These are phyloP conservation scores for Aspergillus sergii DNA, from an alignment of 2,329 filamentous ascomycete species.

Conservation along the genomic window DNA sequence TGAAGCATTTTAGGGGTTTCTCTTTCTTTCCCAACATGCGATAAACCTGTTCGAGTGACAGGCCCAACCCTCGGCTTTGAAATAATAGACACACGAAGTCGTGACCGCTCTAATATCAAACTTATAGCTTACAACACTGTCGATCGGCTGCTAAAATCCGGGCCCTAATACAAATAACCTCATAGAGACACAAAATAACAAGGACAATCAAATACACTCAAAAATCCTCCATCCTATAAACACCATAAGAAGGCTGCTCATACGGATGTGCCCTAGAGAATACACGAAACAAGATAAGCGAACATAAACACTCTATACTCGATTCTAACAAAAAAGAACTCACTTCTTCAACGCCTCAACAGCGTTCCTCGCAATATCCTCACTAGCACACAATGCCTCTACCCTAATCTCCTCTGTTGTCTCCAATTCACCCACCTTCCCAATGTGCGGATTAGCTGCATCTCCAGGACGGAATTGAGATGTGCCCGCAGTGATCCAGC, in stretches of 20 bases:
- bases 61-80: too few species aligned
- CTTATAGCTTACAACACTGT: too few species aligned
- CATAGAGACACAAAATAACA: background rate
- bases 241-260: background rate
- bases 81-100: background rate
- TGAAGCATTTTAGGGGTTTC: background rate
- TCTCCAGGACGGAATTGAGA: constrained; percentile 18
- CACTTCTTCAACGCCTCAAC: constrained; percentile 22
- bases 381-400: constrained; percentile 20
- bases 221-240: background rate
- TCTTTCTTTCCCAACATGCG: too few species aligned
- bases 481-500: constrained; percentile 15
- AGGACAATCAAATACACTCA: background rate
- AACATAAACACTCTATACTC: background rate
- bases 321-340: background rate
- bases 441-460: constrained; percentile 16
- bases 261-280: background rate
- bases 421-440: constrained; percentile 17
- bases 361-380: constrained; percentile 14
- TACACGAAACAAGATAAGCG: background rate
- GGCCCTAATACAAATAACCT: background rate
- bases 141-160: background rate
- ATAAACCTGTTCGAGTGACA: too few species aligned
- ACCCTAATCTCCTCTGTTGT: constrained; percentile 17
- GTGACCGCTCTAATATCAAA: background rate